phyloP scores from a whole-genome alignment of 345 rosid genomes.

The Hibiscus mutabilis region DNA sequence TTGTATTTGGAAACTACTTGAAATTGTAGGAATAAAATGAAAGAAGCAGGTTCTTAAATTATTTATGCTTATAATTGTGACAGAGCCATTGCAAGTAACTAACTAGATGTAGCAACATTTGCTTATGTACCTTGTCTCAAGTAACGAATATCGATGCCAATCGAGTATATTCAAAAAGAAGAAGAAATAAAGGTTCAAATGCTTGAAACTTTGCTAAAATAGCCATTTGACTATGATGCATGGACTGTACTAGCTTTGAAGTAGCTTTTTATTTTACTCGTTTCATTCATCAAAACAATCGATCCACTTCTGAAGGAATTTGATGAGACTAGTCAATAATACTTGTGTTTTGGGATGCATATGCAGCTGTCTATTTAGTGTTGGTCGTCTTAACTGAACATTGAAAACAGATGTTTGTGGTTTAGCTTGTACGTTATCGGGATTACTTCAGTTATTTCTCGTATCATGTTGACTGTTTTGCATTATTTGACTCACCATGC shows the following conservation, averaged over 20 bases:
- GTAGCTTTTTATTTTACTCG: background rate
- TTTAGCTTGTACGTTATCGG: background rate
- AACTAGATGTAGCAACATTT: background rate
- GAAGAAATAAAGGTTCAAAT: background rate
- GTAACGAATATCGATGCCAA: background rate
- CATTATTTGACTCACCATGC: background rate
- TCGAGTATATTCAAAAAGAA: background rate
- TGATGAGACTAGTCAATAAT: background rate
- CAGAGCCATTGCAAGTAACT: background rate
- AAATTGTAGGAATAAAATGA: background rate
- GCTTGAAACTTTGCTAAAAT: background rate
- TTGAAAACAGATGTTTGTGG: background rate
- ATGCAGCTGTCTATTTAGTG: background rate
- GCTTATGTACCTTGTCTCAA: background rate
- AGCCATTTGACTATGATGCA: background rate
- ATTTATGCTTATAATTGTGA: background rate
- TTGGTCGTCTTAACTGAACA: background rate
- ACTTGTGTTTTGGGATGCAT: background rate
- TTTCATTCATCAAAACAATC: background rate
- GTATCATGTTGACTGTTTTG: background rate
- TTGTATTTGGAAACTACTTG: background rate
- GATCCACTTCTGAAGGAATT: background rate
- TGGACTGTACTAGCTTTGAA: background rate
- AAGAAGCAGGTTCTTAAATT: background rate
- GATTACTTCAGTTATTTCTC: background rate